Evolutionary conservation across 1,284 basidiomycete species (phyloP).

Genomic region (Boletus subluridellus): DNA sequence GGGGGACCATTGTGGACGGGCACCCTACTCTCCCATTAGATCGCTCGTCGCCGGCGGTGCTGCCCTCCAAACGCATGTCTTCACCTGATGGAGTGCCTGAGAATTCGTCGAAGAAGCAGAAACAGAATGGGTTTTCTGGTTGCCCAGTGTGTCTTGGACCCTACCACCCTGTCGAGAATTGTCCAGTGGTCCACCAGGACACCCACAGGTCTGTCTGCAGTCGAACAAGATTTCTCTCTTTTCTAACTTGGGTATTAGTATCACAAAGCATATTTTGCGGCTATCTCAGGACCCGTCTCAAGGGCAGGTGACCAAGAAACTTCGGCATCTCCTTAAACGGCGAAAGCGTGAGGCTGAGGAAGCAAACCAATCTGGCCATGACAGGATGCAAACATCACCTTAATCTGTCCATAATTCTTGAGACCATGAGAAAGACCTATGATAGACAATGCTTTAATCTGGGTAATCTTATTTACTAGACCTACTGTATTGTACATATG

Average conservation of each 20-base stretch:
- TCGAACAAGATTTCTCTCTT: neutral
- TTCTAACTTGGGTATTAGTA: slow-evolving; percentile 34
- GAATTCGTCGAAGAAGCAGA: slow-evolving; percentile 39
- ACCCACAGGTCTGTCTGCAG: slow-evolving; percentile 44
- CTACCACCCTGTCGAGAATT: slow-evolving; percentile 49
- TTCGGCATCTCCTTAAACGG: slow-evolving; percentile 46
- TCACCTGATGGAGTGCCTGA: slow-evolving; percentile 30
- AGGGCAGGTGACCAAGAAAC: slow-evolving; percentile 36
- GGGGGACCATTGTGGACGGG: slow-evolving; percentile 1
- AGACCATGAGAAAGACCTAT: neutral
- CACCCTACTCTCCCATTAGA: neutral
- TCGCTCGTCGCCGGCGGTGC: slow-evolving; percentile 5
- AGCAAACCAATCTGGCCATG: neutral
- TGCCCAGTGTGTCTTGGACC: slow-evolving; percentile 49
- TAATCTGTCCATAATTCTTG: neutral
- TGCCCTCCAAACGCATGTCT: slow-evolving; percentile 38
- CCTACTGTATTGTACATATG: slow-evolving; percentile 11
- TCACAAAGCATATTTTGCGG: slow-evolving; percentile 46
- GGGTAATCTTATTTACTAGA: slow-evolving; percentile 8
- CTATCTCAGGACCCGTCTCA: slow-evolving; percentile 44
- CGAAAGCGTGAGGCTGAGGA: slow-evolving; percentile 32
- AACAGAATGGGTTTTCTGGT: slow-evolving; percentile 19
- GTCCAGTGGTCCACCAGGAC: slow-evolving; percentile 50
- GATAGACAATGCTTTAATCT: slow-evolving; percentile 20
- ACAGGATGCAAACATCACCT: slow-evolving; percentile 5